A percentile compares a stretch with the other conserved stretches of the same genome.
These are phyloP conservation scores for Funneliformis caledonium DNA, from an alignment of 371 early-diverging fungal species.

Conservation along the genomic window DNA sequence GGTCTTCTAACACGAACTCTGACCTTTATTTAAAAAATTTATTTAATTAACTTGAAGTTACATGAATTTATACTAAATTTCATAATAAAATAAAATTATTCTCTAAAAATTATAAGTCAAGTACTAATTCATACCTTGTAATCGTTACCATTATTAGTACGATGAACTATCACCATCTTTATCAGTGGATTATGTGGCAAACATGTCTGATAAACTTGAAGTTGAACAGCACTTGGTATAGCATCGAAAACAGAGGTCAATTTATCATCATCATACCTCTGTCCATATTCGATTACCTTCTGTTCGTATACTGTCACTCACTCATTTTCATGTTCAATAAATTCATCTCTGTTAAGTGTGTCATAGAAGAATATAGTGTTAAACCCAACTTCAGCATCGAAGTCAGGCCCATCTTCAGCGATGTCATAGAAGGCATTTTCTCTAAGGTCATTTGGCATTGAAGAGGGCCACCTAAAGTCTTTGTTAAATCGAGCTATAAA, in stretches of 20 bases:
- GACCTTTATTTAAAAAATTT: slow-evolving; percentile 24
- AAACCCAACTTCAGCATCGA: slow-evolving; percentile 14
- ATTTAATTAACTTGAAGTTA: neutral
- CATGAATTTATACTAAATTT: no score
- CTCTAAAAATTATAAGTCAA: neutral
- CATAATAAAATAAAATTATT: neutral
- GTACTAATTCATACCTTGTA: slow-evolving; percentile 34
- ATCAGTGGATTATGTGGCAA: slow-evolving; percentile 22
- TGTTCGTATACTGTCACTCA: slow-evolving; percentile 34
- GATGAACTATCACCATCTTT: slow-evolving; percentile 25
- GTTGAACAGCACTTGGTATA: slow-evolving; percentile 32
- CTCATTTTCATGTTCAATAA: slow-evolving; percentile 20
- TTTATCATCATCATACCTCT: slow-evolving; percentile 13
- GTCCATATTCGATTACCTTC: slow-evolving; percentile 29
- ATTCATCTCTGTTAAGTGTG: slow-evolving; percentile 30
- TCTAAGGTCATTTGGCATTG: slow-evolving; percentile 33
- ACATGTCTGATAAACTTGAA: slow-evolving; percentile 19
- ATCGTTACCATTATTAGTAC: slow-evolving; percentile 3
- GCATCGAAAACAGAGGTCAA: slow-evolving; percentile 2
- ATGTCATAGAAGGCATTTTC: neutral
- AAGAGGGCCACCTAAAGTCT: slow-evolving; percentile 28
- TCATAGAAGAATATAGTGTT: slow-evolving; percentile 27
- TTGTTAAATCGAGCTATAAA: slow-evolving; percentile 31
- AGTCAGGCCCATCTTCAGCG: neutral
- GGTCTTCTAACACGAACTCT: slow-evolving; percentile 32